These are phyloP conservation scores for Rhododendron mucronatum DNA, from an alignment of 148 eudicot genomes.

Conservation along the genomic window DNA sequence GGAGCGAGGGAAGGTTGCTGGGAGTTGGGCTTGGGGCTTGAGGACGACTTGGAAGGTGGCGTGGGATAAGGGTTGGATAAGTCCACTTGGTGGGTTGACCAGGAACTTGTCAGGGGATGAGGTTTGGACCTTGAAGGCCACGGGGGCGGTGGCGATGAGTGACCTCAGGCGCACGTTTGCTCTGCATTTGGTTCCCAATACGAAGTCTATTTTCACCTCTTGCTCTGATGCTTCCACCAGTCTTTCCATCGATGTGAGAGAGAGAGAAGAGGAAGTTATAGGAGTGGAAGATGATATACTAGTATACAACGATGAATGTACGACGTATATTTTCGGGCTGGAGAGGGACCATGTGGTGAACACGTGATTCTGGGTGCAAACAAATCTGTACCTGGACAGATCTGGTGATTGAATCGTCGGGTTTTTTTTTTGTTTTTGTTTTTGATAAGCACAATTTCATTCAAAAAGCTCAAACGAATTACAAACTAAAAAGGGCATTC, in stretches of 20 bases:
- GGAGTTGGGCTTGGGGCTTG: constrained; percentile 42
- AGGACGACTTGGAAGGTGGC: constrained; percentile 45
- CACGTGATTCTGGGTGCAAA: neutral
- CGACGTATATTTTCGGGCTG: neutral
- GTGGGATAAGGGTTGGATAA: constrained; percentile 38
- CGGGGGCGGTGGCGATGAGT: constrained; percentile 17
- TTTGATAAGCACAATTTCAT: too few relatives aligned
- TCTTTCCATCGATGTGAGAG: constrained; percentile 30
- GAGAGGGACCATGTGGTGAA: neutral
- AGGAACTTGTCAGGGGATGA: constrained; percentile 54
- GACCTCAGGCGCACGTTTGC: constrained; percentile 36
- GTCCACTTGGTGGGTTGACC: constrained; percentile 47
- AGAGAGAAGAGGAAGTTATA: too few relatives aligned
- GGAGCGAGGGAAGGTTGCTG: constrained; percentile 39
- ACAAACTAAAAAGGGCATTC: too few relatives aligned
- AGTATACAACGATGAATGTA: neutral
- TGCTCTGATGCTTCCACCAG: constrained; percentile 39
- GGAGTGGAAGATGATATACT: neutral
- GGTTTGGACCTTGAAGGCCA: constrained; percentile 52
- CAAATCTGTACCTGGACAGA: neutral
- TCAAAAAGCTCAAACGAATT: too few relatives aligned
- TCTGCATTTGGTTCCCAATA: constrained; percentile 35
- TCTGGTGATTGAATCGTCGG: neutral
- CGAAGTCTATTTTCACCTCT: constrained; percentile 38
- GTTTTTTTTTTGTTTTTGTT: too few relatives aligned